phyloP scores from a whole-genome alignment of 331 rosid species.

The Arachis monticola region DNA sequence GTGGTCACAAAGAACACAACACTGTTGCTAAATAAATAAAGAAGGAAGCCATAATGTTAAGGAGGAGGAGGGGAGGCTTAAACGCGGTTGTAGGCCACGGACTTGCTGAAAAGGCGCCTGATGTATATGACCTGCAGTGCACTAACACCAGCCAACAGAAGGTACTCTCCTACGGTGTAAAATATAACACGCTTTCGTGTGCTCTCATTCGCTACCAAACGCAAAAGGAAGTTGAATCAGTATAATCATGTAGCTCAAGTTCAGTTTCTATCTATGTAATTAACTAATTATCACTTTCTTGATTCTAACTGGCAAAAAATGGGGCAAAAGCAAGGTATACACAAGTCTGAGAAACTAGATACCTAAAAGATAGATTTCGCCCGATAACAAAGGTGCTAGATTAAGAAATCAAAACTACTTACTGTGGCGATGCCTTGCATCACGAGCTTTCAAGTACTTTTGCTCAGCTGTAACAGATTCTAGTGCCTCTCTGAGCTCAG shows the following conservation, averaged over 20 bases:
- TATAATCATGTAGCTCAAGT: neutral
- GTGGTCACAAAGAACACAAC: slow-evolving; percentile 20
- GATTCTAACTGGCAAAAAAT: neutral
- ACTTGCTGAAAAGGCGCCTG: slow-evolving; percentile 92
- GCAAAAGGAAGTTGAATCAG: slow-evolving; percentile 1
- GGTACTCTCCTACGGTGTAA: slow-evolving; percentile 84
- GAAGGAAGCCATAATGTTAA: slow-evolving; percentile 34
- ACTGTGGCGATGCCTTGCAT: slow-evolving; percentile 92
- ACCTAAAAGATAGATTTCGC: neutral
- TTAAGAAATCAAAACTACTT: slow-evolving; percentile 50
- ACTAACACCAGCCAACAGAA: slow-evolving; percentile 73
- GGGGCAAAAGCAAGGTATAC: neutral
- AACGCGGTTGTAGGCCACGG: slow-evolving; percentile 90
- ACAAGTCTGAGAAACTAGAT: slow-evolving; percentile 8
- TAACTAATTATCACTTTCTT: too few species aligned
- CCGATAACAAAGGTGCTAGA: neutral
- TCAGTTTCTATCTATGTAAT: neutral
- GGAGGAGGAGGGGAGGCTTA: slow-evolving; percentile 53
- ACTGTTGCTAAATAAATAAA: slow-evolving; percentile 39
- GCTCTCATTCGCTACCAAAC: slow-evolving; percentile 86
- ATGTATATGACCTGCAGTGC: slow-evolving; percentile 78
- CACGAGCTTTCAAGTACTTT: slow-evolving; percentile 93
- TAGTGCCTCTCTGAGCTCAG: slow-evolving; percentile 95
- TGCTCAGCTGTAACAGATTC: slow-evolving; percentile 94
- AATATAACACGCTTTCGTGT: slow-evolving; percentile 75